Base-by-base conservation (phyloP, 805 yeast species). In the Ascoidea asiatica region DNA sequence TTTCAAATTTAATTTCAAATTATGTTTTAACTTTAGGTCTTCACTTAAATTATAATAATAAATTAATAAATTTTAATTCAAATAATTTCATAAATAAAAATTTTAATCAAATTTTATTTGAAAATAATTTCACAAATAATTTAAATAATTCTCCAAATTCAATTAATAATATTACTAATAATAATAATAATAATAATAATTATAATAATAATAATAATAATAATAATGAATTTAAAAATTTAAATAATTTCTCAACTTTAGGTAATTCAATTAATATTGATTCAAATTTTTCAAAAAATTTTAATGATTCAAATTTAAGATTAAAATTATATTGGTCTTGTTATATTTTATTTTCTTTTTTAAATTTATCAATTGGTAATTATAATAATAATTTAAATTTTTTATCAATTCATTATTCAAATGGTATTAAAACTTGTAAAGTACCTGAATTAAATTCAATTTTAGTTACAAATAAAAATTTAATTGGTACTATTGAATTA, bases 291-390 rank as follows among this genome's bases (percentile, higher is more conserved):
- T 18, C 18, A 19, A 19, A 22, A 23, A 21, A 39, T 35, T 13
- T 33, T 37, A 33, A 56, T 52, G 45, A 53, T 56, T 41, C 62
- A 56, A 51, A 48, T 40, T 44, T 47, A 43, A 56, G 72, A 49
- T 52, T 68, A 37, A 68, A 66, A 45, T 49, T 70, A 7, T 70
- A 61, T 48, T 70, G 75, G 75, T 62, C 66, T 45, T 64, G 58
- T 47, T 59, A 59, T 37, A 60, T 66, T n/a, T 51, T 69, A 21
- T 53, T 39, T 35, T 49, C 45, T 42, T 40, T 39, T 23, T 18
- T 41, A 39, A 46, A 21, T 35, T 40, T 21, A 23, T 20, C 17
- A 45, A 47, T 39, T 41, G 50, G 49, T 43, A 47, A 37, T 39
- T 52, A 40, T 41, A 39, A n/a, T 33, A 45, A 35, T 19, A 43